phyloP scores from a whole-genome alignment of 768 basidiomycete species.

The Tricholoma bakamatsutake region DNA sequence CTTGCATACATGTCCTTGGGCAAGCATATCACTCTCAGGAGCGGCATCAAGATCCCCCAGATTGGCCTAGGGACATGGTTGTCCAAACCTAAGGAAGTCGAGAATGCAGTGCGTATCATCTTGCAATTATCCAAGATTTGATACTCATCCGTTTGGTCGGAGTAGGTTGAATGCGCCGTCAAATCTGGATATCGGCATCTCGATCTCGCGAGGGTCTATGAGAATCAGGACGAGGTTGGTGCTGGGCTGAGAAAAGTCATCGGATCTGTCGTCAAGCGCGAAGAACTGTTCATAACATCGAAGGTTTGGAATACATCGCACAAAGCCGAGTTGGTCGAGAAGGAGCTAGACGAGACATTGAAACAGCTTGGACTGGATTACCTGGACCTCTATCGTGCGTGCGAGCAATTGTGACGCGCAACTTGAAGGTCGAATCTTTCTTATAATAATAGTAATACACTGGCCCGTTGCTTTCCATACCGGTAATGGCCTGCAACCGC shows the following conservation, averaged over 20 bases:
- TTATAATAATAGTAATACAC: slow-evolving; percentile 51
- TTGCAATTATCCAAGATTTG: neutral
- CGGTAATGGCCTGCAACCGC: slow-evolving; percentile 50
- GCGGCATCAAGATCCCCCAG: slow-evolving; percentile 56
- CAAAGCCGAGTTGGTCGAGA: slow-evolving; percentile 59
- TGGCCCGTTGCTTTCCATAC: slow-evolving; percentile 72
- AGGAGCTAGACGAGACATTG: slow-evolving; percentile 72
- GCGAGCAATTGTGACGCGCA: neutral
- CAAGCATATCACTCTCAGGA: slow-evolving; percentile 35
- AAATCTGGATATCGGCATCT: slow-evolving; percentile 78
- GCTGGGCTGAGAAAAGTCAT: slow-evolving; percentile 72
- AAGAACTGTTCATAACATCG: slow-evolving; percentile 76
- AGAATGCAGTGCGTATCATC: slow-evolving; percentile 48
- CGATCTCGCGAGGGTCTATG: slow-evolving; percentile 76
- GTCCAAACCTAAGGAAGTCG: slow-evolving; percentile 70
- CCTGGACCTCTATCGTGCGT: slow-evolving; percentile 74
- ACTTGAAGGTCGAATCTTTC: neutral
- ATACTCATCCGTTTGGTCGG: neutral
- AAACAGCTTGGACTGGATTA: slow-evolving; percentile 67
- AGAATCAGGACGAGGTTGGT: slow-evolving; percentile 76
- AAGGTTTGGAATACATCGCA: slow-evolving; percentile 83
- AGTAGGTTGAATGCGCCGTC: slow-evolving; percentile 70
- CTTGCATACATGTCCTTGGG: slow-evolving; percentile 31
- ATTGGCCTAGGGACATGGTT: slow-evolving; percentile 85
- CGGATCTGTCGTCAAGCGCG: slow-evolving; percentile 69